Conservation (phyloP, 306 rosid species). For the Hylodesmum podocarpum region DNA sequence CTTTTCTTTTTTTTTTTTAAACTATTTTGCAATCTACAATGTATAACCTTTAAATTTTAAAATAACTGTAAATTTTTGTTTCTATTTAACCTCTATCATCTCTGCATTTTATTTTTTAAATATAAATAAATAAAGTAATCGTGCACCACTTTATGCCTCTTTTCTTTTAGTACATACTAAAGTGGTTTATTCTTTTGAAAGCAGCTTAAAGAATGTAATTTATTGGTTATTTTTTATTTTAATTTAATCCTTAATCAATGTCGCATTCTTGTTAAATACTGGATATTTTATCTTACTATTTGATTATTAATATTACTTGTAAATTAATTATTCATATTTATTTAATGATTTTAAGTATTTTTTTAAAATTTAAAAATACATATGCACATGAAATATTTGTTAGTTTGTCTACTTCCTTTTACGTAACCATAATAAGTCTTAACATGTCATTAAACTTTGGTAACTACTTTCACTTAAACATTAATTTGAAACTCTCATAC, state of each 20-base stretch:
- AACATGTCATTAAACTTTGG: background rate
- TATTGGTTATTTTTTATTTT: background rate
- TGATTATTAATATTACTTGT: background rate
- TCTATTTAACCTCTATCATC: no score
- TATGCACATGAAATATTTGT: no score
- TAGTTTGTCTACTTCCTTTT: background rate
- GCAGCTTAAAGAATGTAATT: background rate
- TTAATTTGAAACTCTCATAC: background rate
- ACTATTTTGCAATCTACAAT: no score
- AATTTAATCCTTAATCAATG: background rate
- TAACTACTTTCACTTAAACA: background rate
- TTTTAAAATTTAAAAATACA: no score
- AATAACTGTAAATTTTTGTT: no score
- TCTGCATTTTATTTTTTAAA: no score
- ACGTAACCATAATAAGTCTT: background rate
- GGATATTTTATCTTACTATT: background rate
- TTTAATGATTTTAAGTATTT: no score
- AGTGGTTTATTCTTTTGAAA: background rate
- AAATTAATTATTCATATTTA: background rate
- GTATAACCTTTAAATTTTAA: no score
- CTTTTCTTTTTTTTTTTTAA: no score
- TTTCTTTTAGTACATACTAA: no score
- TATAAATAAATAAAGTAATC: no score
- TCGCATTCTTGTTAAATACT: background rate
- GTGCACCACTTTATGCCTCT: no score